A percentile compares a stretch with the other conserved stretches of the same genome.
Evolutionary conservation across 2,329 filamentous ascomycete species (phyloP).

Genomic region (Aureobasidium uvarum): DNA sequence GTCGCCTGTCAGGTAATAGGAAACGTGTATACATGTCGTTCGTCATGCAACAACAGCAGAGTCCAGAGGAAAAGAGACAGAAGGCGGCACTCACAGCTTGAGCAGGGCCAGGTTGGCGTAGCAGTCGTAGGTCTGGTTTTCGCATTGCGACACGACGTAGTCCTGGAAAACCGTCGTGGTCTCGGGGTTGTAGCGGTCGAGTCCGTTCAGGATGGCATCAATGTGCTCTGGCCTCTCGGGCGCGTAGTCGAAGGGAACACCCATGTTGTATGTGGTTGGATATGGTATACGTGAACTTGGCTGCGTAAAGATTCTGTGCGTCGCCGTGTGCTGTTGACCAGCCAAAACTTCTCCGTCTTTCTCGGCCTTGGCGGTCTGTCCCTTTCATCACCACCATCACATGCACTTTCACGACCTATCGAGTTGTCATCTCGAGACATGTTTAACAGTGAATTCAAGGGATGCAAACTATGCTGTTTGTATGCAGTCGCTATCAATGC

Average conservation of each 20-base stretch:
- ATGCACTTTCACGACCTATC: background rate
- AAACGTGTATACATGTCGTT: slow-evolving; percentile 77
- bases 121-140: slow-evolving; percentile 89
- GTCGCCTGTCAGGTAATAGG: slow-evolving; percentile 86
- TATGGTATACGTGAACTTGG: background rate
- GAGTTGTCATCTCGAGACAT: background rate
- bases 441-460: background rate
- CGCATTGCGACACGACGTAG: slow-evolving; percentile 93
- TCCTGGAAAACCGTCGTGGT: slow-evolving; percentile 90
- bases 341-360: slow-evolving; percentile 6
- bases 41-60: slow-evolving; percentile 47
- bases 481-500: slow-evolving; percentile 3
- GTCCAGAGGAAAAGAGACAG: background rate
- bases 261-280: slow-evolving; percentile 38
- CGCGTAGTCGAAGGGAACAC: slow-evolving; percentile 74
- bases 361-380: slow-evolving; percentile 3
- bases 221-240: slow-evolving; percentile 90
- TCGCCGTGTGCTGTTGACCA: background rate
- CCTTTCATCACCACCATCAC: background rate
- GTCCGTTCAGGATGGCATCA: slow-evolving; percentile 88
- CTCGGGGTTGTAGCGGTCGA: slow-evolving; percentile 98
- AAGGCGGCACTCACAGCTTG: slow-evolving; percentile 83
- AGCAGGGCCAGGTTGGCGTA: slow-evolving; percentile 94
- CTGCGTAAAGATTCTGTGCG: slow-evolving; percentile 14
- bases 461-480: background rate